Base-by-base conservation (phyloP, 192 early-diverging fungal genomes). In the Coemansia sp. region DNA sequence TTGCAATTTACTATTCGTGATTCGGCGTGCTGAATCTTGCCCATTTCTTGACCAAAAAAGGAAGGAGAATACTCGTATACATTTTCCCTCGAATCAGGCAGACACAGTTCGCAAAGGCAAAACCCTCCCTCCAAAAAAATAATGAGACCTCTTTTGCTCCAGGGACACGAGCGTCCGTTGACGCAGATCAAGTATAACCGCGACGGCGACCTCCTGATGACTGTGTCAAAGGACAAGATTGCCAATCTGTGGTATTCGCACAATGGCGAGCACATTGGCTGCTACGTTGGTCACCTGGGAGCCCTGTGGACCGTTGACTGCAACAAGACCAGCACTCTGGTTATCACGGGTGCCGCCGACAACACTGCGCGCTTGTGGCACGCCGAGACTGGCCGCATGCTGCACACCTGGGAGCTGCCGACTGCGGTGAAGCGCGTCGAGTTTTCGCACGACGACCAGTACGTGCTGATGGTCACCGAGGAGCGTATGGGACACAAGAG, bases 111-210 rank as follows among this genome's bases (percentile, higher is more conserved):
- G 42, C 18, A 18, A 45, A 45, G 18, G 42, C 42, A 45, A 45
- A 25, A 16, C 25, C 26, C 50, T 26, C 48, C 31, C 31, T 4
- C 4, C 31, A 31, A 45, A 45, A 25, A 16, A 33, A 31, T 31
- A 28, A 53, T 53, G 82, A 78, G 79, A 59, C 97, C 97, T 37
- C 95, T 98, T 84, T 86, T 99, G 50, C 87, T 97, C 64, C 91
- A 94, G 86, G 97, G 97, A 50, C 97, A 99, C 84, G 88, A 87
- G 50, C 93, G 97, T 85, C 89, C 97, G 38, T 83, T 99, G 66
- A 99, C 97, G 38, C 94, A 94, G 75, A 89, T 99, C 80, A 93
- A 93, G 77, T 99, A 97, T 90, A 99, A 99, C 87, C 72, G 85
- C 35, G 97, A 98, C 74, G 97, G 97, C 41, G 97, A 99, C 81